Percentiles rank a stretch among this genome's conserved stretches.
Conservation (phyloP, 225 moss, liverwort and hornwort genomes). For the Sphagnum contortum region DNA sequence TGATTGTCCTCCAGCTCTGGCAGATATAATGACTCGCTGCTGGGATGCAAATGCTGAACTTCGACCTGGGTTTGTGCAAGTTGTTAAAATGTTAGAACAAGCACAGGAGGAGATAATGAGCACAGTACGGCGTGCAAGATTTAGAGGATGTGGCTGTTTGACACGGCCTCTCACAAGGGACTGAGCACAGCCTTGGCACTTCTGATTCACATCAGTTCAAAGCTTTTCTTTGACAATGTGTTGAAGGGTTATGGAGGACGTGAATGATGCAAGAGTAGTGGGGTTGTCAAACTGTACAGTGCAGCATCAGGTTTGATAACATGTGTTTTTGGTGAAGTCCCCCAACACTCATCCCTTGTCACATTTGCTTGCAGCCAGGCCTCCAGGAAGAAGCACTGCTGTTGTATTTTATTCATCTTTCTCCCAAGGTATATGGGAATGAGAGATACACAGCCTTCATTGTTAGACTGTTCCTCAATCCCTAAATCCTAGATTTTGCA, state of each 20-base stretch:
- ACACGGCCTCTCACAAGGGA: slow-evolving; percentile 82
- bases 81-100: slow-evolving; percentile 90
- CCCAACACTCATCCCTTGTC: slow-evolving; percentile 12
- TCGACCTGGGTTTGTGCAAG: slow-evolving; percentile 79
- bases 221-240: slow-evolving; percentile 8
- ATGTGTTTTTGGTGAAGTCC: slow-evolving; percentile 33
- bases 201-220: slow-evolving; percentile 3
- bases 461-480: no score
- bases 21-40: slow-evolving; percentile 94
- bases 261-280: slow-evolving; percentile 6
- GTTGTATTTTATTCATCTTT: slow-evolving; percentile 14
- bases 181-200: slow-evolving; percentile 25
- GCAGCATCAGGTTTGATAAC: slow-evolving; percentile 58
- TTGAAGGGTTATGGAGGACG: slow-evolving; percentile 10
- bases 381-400: slow-evolving; percentile 2
- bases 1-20: slow-evolving; percentile 71
- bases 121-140: slow-evolving; percentile 91
- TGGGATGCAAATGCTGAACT: slow-evolving; percentile 94
- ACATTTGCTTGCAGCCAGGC: not conserved
- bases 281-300: slow-evolving; percentile 56
- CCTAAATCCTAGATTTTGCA: no score
- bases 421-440: no score
- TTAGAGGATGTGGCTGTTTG: slow-evolving; percentile 86
- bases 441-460: no score
- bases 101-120: slow-evolving; percentile 83